A percentile compares a stretch with the other conserved stretches of the same genome.
These are phyloP conservation scores for Rhizophora mangle DNA, from an alignment of 345 rosid genomes.

Conservation along the genomic window DNA sequence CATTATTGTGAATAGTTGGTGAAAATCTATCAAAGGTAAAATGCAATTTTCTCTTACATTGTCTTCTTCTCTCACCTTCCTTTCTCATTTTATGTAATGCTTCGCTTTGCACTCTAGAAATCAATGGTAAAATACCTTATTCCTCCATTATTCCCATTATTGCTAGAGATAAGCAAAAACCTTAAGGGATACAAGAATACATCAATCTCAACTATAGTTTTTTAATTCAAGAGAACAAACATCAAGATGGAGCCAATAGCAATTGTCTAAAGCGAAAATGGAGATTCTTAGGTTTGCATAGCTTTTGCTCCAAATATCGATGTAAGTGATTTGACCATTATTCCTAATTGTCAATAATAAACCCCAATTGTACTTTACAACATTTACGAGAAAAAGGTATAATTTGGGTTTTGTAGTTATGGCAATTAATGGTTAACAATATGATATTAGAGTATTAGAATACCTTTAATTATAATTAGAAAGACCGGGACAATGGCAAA, in stretches of 20 bases:
- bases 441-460: slow-evolving; percentile 25
- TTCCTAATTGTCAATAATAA: slow-evolving; percentile 28
- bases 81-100: slow-evolving; percentile 4
- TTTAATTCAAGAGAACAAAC: slow-evolving; percentile 25
- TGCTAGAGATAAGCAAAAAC: slow-evolving; percentile 26
- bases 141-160: not conserved
- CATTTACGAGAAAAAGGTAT: not conserved
- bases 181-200: not conserved
- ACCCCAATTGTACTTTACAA: slow-evolving; percentile 13
- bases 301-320: slow-evolving; percentile 20
- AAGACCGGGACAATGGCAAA: too few species aligned
- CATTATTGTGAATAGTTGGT: too few species aligned
- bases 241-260: slow-evolving; percentile 20
- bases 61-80: slow-evolving; percentile 18
- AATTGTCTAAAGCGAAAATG: slow-evolving; percentile 2
- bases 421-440: not conserved
- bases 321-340: slow-evolving; percentile 10
- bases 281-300: slow-evolving; percentile 26
- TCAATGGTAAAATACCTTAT: slow-evolving; percentile 13
- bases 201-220: slow-evolving; percentile 14
- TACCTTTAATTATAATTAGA: slow-evolving; percentile 29
- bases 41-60: too few species aligned
- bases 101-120: slow-evolving; percentile 13
- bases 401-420: slow-evolving; percentile 21
- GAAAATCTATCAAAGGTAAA: too few species aligned